Evolutionary conservation across 805 yeast genomes (phyloP), one percentile per base, ranked within the genome.

Genomic region (Wickerhamomyces hampshirensis): DNA sequence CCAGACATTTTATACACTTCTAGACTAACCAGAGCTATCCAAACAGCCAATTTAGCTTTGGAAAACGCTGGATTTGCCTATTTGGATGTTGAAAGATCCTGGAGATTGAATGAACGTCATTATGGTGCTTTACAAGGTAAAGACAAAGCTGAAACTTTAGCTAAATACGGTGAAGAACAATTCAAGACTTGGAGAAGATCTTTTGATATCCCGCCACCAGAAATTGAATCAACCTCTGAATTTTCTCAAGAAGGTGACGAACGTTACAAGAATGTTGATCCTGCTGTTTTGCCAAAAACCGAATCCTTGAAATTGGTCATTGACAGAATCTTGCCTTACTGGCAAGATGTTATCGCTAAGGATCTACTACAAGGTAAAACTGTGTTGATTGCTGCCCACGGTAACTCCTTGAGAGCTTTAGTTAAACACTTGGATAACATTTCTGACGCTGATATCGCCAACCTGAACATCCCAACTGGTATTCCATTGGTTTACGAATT

Each of bases 71-170:
- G 88, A 68, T 85, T 88, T 63, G 69, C 86, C 53, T 89, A 79
- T 77, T 76, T 89, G 51, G 96, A 94, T 59, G 94, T 84, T 57
- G 78, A 81, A 68, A 85, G 97, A 76, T 77, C 91, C 38, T 91
- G 97, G 97, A 84, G 97, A 77, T 78, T 89, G 65, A 89, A 89
- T 74, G 98, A 89, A 75, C 93, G 98, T 77, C 97, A 89, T 71
- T 89, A 89, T 74, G 98, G 98, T 77, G 97, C 87, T 55, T 78
- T 89, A 60, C 97, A 91, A 73, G 98, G 98, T 67, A 88, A 91
- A 75, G 94, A 91, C 76, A 89, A 89, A 75, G 96, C 96, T 54
- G 89, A 75, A 57, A 84, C 96, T 51, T 76, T 88, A 61, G 89
- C 78, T 58, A 66, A 77, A 57, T 89, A 77, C 71, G 98, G 98